These are phyloP conservation scores for Flaveria trinervia DNA, from an alignment of 129 eudicot genomes.

Conservation along the genomic window DNA sequence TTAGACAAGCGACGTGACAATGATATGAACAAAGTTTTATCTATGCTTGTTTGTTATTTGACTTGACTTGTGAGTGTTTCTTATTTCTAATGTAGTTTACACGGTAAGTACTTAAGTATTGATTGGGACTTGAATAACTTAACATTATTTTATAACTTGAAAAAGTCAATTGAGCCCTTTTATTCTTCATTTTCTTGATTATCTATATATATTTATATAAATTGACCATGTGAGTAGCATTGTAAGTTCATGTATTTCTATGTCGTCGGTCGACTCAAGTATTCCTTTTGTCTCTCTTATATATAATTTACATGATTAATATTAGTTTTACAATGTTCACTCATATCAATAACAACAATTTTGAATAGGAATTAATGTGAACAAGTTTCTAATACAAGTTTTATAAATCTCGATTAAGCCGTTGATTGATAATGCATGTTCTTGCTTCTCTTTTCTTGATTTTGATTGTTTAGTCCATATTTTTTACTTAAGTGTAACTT, in stretches of 20 bases:
- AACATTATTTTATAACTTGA: neutral
- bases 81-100: neutral
- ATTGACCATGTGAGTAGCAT: neutral
- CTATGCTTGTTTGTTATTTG: no score
- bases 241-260: neutral
- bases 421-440: neutral
- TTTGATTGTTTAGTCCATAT: no score
- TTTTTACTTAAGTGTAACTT: no score
- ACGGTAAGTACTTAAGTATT: neutral
- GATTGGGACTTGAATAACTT: neutral
- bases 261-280: neutral
- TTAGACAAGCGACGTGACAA: neutral
- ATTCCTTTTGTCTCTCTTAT: neutral
- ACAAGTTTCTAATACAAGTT: neutral
- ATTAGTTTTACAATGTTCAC: neutral
- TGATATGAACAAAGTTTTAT: neutral
- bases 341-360: neutral
- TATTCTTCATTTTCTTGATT: neutral
- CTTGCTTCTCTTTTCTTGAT: no score
- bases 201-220: neutral
- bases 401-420: neutral
- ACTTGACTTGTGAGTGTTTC: neutral
- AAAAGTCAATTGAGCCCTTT: neutral
- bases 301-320: no score
- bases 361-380: neutral